Evolutionary conservation across 2,329 filamentous ascomycete species (phyloP).

Genomic region (Cladophialophora bantiana): DNA sequence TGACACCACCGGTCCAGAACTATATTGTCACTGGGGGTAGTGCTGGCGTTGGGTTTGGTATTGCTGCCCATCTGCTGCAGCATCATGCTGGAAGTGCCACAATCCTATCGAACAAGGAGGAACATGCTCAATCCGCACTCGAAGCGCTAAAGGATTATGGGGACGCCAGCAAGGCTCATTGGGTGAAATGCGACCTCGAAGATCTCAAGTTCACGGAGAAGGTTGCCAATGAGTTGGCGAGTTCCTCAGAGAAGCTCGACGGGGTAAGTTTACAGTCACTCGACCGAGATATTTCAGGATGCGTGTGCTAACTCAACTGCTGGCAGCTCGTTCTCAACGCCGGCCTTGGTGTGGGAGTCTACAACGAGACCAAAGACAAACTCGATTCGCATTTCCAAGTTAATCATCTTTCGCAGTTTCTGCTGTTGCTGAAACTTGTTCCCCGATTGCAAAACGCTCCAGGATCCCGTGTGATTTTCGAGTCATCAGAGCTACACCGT

Average conservation of each 20-base stretch:
- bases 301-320: slow-evolving; percentile 1
- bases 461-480: slow-evolving; percentile 57
- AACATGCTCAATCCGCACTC: slow-evolving; percentile 56
- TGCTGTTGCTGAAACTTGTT: slow-evolving; percentile 56
- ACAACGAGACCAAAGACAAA: slow-evolving; percentile 58
- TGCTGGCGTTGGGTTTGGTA: slow-evolving; percentile 60
- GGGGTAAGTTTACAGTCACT: slow-evolving; percentile 39
- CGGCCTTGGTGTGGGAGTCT: slow-evolving; percentile 58
- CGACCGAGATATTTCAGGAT: not conserved
- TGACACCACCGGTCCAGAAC: slow-evolving; percentile 42
- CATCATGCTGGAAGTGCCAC: slow-evolving; percentile 57
- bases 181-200: slow-evolving; percentile 56
- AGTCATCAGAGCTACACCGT: slow-evolving; percentile 59
- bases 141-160: slow-evolving; percentile 54
- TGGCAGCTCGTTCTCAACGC: slow-evolving; percentile 55
- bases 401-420: slow-evolving; percentile 59
- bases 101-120: slow-evolving; percentile 58
- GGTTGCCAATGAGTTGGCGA: slow-evolving; percentile 53
- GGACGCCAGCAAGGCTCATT: slow-evolving; percentile 54
- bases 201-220: slow-evolving; percentile 55
- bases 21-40: slow-evolving; percentile 59
- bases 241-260: slow-evolving; percentile 54
- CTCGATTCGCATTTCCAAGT: slow-evolving; percentile 61
- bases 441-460: slow-evolving; percentile 54
- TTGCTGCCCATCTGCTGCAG: slow-evolving; percentile 60